A percentile compares a stretch with the other conserved stretches of the same genome.
Conservation (phyloP, 108 stramenopile species). For the Parmales sp. region DNA sequence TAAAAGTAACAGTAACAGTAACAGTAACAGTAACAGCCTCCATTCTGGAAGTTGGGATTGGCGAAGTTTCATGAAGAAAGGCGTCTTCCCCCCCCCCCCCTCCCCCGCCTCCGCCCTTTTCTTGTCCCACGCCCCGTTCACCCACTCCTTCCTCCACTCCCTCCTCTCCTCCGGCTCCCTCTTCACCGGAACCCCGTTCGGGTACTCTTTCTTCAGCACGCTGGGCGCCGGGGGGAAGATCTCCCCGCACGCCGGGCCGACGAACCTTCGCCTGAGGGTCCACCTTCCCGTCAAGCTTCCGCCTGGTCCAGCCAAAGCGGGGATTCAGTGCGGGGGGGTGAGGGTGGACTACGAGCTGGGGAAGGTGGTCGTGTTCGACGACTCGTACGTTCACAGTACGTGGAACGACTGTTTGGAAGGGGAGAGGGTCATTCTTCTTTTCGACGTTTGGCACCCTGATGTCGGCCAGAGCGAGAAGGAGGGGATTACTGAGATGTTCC, state of each 20-base stretch:
- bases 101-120: too few species aligned
- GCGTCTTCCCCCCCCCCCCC: too few species aligned
- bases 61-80: too few species aligned
- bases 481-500: constrained; percentile 57
- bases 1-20: too few species aligned
- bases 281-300: constrained; percentile 89
- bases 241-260: constrained; percentile 77
- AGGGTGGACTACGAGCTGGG: constrained; percentile 62
- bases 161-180: too few species aligned
- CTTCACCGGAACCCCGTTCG: constrained; percentile 62
- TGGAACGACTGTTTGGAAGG: too few species aligned
- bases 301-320: constrained; percentile 26
- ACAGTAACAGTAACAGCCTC: constrained; percentile 49
- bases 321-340: constrained; percentile 74
- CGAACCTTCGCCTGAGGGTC: constrained; percentile 84
- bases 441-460: constrained; percentile 84
- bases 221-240: constrained; percentile 53
- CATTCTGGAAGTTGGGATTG: constrained; percentile 42
- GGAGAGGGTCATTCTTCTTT: constrained; percentile 65
- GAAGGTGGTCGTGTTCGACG: constrained; percentile 81
- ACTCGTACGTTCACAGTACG: constrained; percentile 90
- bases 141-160: too few species aligned
- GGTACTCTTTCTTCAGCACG: constrained; percentile 76
- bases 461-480: constrained; percentile 47
- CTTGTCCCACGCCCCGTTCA: too few species aligned